Conservation (phyloP, 805 yeast genomes). For the Metschnikowia shivogae region DNA sequence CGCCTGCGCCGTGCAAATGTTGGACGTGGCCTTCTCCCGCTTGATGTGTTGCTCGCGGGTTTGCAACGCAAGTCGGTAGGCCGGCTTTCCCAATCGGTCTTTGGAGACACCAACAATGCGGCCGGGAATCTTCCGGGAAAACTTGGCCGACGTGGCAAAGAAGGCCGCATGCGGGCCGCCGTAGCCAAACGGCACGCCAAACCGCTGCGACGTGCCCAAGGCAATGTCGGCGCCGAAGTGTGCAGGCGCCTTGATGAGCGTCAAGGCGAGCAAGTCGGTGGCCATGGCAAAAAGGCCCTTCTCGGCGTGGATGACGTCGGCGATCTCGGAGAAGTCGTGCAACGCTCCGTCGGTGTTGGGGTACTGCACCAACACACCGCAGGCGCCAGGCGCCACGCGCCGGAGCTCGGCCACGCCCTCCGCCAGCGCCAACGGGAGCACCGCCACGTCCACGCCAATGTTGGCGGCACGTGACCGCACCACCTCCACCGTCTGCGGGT, state of each 20-base stretch:
- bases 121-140: constrained; percentile 94
- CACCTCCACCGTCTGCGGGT: constrained; percentile 83
- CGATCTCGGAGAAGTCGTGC: constrained; percentile 48
- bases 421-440: constrained; percentile 49
- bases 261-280: constrained; percentile 87
- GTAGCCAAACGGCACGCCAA: constrained; percentile 96
- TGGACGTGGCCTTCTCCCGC: constrained; percentile 96
- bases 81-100: constrained; percentile 87
- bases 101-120: constrained; percentile 90
- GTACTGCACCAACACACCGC: constrained; percentile 87
- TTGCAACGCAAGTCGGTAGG: constrained; percentile 88
- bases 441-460: constrained; percentile 59
- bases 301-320: constrained; percentile 61
- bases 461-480: constrained; percentile 75
- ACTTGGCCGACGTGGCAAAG: constrained; percentile 77
- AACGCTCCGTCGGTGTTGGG: constrained; percentile 79
- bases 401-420: constrained; percentile 27
- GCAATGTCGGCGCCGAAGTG: constrained; percentile 89
- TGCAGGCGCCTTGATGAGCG: constrained; percentile 79
- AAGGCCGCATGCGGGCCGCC: constrained; percentile 99
- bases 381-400: constrained; percentile 36
- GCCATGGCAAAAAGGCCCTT: constrained; percentile 83
- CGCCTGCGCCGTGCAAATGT: constrained; percentile 98
- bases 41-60: constrained; percentile 98
- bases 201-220: constrained; percentile 88